Percentiles rank a stretch among this genome's conserved stretches.
Evolutionary conservation across 257 asterid genomes (phyloP).

Genomic region (Solanum clarkiae): DNA sequence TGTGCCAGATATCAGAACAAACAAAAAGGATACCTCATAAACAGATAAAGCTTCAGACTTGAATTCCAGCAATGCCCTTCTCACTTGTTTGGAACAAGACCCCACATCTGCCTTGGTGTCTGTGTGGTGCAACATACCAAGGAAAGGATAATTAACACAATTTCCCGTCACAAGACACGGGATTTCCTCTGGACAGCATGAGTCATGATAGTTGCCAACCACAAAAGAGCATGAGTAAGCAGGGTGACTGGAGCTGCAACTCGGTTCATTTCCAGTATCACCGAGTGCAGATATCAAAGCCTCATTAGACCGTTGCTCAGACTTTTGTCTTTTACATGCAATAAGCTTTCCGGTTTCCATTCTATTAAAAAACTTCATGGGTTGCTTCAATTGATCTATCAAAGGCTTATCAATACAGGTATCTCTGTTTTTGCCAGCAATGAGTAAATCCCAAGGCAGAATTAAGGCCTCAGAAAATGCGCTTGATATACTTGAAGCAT

Average conservation of each 20-base stretch:
- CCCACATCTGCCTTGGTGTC: slow-evolving; percentile 11
- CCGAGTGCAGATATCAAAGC: slow-evolving; percentile 4
- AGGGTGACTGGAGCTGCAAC: slow-evolving; percentile 8
- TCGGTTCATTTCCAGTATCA: slow-evolving; percentile 13
- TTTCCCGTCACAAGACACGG: slow-evolving; percentile 39
- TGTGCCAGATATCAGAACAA: neutral
- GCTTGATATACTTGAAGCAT: slow-evolving; percentile 26
- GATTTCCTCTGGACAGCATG: slow-evolving; percentile 16
- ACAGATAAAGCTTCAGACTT: slow-evolving; percentile 31
- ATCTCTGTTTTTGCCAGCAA: slow-evolving; percentile 34
- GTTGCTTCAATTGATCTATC: slow-evolving; percentile 14
- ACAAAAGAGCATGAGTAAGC: slow-evolving; percentile 3
- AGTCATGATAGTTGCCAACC: slow-evolving; percentile 3
- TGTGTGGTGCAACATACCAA: slow-evolving; percentile 36
- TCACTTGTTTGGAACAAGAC: slow-evolving; percentile 29
- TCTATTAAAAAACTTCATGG: slow-evolving; percentile 5
- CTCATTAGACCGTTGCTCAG: slow-evolving; percentile 12
- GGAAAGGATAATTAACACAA: slow-evolving; percentile 14
- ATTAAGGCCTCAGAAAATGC: slow-evolving; percentile 63
- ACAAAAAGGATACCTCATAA: slow-evolving; percentile 38
- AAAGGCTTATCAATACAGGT: slow-evolving; percentile 3
- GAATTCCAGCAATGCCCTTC: slow-evolving; percentile 57
- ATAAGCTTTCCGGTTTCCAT: neutral
- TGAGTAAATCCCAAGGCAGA: slow-evolving; percentile 73
- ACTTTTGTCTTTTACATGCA: slow-evolving; percentile 40